These are phyloP conservation scores for Rubia yunnanensis DNA, from an alignment of 257 asterid genomes.

Conservation along the genomic window DNA sequence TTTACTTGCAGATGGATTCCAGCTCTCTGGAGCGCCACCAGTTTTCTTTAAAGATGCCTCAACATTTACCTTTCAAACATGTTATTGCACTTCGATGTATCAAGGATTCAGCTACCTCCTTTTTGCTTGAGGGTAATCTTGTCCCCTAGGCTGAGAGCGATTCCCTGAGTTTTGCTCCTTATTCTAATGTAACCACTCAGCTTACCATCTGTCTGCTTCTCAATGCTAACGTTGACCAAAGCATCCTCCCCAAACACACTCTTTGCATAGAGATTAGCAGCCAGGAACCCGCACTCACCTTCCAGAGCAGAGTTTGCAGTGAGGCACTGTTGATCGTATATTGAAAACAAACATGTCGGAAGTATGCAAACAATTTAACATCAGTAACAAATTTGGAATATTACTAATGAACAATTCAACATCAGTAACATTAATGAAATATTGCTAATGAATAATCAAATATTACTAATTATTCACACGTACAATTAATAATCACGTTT, in stretches of 20 bases:
- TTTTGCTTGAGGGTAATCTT: slow-evolving; percentile 97
- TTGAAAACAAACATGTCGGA: too few species aligned
- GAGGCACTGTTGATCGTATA: too few species aligned
- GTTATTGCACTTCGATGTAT: slow-evolving; percentile 1
- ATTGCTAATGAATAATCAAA: too few species aligned
- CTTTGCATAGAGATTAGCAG: slow-evolving; percentile 94
- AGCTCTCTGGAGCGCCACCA: background rate
- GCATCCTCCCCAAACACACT: slow-evolving; percentile 99
- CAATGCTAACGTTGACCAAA: slow-evolving; percentile 86
- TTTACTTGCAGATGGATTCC: background rate
- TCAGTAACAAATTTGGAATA: too few species aligned
- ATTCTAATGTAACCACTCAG: slow-evolving; percentile 92
- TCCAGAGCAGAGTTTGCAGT: slow-evolving; percentile 95
- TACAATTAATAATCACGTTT: too few species aligned
- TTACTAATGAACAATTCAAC: too few species aligned
- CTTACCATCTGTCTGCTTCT: slow-evolving; percentile 83
- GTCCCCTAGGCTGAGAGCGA: slow-evolving; percentile 99
- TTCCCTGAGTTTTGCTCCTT: slow-evolving; percentile 99
- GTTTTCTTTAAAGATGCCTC: background rate
- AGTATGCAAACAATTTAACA: too few species aligned
- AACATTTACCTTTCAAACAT: background rate
- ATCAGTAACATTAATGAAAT: too few species aligned
- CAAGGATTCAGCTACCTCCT: slow-evolving; percentile 70
- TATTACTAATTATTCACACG: too few species aligned
- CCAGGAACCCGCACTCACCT: slow-evolving; percentile 96